A percentile compares a stretch with the other conserved stretches of the same genome.
phyloP scores from a whole-genome alignment of 164 flowering plant species.

The Vitis rupestris region DNA sequence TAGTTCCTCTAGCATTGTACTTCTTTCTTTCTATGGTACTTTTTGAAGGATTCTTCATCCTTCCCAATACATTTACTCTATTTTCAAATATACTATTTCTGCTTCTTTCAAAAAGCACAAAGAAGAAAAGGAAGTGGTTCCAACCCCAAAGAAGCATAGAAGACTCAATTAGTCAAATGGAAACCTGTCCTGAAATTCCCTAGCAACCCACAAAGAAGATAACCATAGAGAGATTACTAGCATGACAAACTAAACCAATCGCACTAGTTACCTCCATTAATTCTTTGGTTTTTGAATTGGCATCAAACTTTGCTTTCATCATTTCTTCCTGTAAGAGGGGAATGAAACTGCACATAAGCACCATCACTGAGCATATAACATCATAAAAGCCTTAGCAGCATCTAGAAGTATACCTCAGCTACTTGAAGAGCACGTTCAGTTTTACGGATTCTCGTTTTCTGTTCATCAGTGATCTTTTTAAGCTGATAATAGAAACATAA shows the following conservation, averaged over 20 bases:
- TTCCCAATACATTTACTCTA: too few species aligned
- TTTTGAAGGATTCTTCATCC: too few species aligned
- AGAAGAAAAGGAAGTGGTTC: too few species aligned
- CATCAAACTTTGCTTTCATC: slow-evolving; percentile 69
- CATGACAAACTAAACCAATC: background rate
- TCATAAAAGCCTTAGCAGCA: background rate
- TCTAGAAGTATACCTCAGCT: slow-evolving; percentile 62
- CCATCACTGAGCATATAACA: background rate
- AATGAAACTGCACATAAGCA: background rate
- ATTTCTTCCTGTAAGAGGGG: slow-evolving; percentile 60
- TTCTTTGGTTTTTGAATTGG: slow-evolving; percentile 56
- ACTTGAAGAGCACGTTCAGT: slow-evolving; percentile 83
- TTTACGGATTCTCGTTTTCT: slow-evolving; percentile 64
- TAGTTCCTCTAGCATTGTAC: too few species aligned
- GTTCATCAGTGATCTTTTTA: slow-evolving; percentile 64
- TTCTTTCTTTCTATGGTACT: too few species aligned
- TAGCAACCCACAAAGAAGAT: background rate
- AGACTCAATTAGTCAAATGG: background rate
- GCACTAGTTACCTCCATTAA: slow-evolving; percentile 51
- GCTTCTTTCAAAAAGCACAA: too few species aligned
- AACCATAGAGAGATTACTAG: background rate
- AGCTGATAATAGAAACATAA: slow-evolving; percentile 43
- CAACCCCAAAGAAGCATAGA: background rate
- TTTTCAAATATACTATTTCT: too few species aligned
- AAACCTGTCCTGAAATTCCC: background rate